phyloP scores from a whole-genome alignment of 768 basidiomycete genomes.

The Agaricus sinodeliciosus region DNA sequence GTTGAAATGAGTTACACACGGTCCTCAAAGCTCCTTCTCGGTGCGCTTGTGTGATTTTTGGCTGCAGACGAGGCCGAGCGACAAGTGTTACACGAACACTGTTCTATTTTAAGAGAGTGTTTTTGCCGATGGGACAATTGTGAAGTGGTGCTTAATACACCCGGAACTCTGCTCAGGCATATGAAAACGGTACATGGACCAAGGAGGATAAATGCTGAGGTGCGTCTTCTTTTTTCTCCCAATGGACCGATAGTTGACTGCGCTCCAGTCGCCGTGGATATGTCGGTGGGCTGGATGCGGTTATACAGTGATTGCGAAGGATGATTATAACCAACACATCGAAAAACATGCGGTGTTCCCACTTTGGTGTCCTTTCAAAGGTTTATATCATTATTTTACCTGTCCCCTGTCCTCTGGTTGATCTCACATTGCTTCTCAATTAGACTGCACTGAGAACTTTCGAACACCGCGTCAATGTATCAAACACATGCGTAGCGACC shows the following conservation, averaged over 20 bases:
- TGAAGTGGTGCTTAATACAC: slow-evolving; percentile 46
- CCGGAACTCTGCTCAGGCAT: slow-evolving; percentile 43
- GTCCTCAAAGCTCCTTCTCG: not conserved
- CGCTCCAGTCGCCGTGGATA: slow-evolving; percentile 26
- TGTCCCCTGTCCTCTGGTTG: slow-evolving; percentile 5
- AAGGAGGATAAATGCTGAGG: slow-evolving; percentile 13
- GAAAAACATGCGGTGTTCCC: slow-evolving; percentile 41
- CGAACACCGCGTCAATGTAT: slow-evolving; percentile 38
- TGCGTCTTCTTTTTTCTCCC: slow-evolving; percentile 5
- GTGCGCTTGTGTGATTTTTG: slow-evolving; percentile 15
- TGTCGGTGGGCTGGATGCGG: slow-evolving; percentile 58
- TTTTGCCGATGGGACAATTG: slow-evolving; percentile 54
- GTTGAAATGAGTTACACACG: not conserved
- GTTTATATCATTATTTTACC: slow-evolving; percentile 24
- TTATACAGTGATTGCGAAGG: slow-evolving; percentile 27
- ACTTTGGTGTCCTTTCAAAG: slow-evolving; percentile 43
- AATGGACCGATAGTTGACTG: slow-evolving; percentile 6
- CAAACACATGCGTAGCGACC: slow-evolving; percentile 30
- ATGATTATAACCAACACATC: slow-evolving; percentile 40
- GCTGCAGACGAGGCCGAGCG: slow-evolving; percentile 37
- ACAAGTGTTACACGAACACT: slow-evolving; percentile 20
- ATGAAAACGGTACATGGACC: slow-evolving; percentile 31
- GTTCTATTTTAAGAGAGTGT: slow-evolving; percentile 31
- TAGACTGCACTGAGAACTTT: slow-evolving; percentile 51
- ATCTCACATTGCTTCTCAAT: not conserved